Evolutionary conservation across 225 moss, liverwort and hornwort genomes (phyloP).

Genomic region (Asterella californica): DNA sequence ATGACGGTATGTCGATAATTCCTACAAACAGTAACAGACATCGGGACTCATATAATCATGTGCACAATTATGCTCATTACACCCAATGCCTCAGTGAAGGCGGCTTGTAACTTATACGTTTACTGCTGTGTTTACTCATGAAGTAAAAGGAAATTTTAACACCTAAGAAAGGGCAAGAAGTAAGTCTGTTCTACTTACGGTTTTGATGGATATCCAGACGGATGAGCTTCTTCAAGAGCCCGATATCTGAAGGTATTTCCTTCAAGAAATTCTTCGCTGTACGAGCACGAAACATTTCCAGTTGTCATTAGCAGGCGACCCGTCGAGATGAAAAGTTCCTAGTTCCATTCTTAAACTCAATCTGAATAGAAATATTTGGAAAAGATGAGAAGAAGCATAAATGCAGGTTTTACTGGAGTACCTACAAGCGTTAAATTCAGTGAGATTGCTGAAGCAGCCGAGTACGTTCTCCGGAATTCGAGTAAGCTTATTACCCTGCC

Average conservation of each 20-base stretch:
- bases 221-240: constrained; percentile 64
- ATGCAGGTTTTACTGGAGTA: background rate
- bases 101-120: no score
- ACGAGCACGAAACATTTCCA: background rate
- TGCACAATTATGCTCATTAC: background rate
- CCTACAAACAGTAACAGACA: constrained; percentile 35
- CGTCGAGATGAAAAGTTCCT: background rate
- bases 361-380: background rate
- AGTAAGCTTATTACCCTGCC: constrained; percentile 71
- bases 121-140: background rate
- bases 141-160: background rate
- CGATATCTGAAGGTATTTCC: constrained; percentile 67
- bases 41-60: background rate
- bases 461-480: constrained; percentile 70
- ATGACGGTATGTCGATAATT: constrained; percentile 58
- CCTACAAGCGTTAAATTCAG: constrained; percentile 74
- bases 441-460: constrained; percentile 58
- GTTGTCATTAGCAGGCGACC: background rate
- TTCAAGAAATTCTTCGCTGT: constrained; percentile 71
- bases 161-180: background rate
- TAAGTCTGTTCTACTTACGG: constrained; percentile 36
- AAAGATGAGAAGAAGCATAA: background rate
- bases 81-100: background rate
- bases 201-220: constrained; percentile 91
- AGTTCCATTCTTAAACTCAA: background rate